Conservation (phyloP, 169 alveolate genomes). For the Cryptosporidium felis region DNA sequence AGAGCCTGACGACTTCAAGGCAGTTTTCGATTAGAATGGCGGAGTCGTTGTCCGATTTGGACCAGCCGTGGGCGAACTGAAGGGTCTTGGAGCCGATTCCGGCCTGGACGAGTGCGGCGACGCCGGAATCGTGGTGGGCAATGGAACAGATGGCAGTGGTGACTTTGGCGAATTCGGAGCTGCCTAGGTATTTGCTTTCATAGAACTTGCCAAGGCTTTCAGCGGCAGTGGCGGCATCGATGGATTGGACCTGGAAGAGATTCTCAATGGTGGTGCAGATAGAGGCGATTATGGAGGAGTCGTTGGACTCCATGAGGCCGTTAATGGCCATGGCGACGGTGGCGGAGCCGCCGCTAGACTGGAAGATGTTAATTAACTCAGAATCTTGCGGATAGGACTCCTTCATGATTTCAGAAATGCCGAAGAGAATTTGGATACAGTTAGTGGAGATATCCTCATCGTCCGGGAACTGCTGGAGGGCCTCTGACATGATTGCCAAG, state of each 20-base stretch:
- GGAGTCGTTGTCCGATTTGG: slow-evolving; percentile 63
- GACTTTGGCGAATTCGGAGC: slow-evolving; percentile 24
- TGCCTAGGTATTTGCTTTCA: slow-evolving; percentile 57
- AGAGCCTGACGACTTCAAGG: slow-evolving; percentile 38
- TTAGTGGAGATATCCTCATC: slow-evolving; percentile 88
- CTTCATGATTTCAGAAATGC: slow-evolving; percentile 86
- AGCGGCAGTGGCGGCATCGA: slow-evolving; percentile 34
- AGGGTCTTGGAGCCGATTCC: slow-evolving; percentile 47
- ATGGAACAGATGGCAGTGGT: slow-evolving; percentile 40
- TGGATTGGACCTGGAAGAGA: neutral
- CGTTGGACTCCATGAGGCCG: slow-evolving; percentile 41
- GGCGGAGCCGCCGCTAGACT: slow-evolving; percentile 82
- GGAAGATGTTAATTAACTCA: slow-evolving; percentile 72
- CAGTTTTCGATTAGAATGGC: slow-evolving; percentile 40
- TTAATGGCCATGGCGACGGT: slow-evolving; percentile 79
- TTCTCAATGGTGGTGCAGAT: slow-evolving; percentile 46
- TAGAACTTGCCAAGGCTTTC: slow-evolving; percentile 23
- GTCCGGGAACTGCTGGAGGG: slow-evolving; percentile 87
- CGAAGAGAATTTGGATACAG: slow-evolving; percentile 82
- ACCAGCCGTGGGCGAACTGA: slow-evolving; percentile 45
- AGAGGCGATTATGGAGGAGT: neutral
- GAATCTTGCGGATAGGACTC: slow-evolving; percentile 79
- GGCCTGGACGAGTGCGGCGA: slow-evolving; percentile 38
- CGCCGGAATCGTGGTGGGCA: slow-evolving; percentile 41
- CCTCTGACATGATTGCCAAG: slow-evolving; percentile 84